phyloP scores from a whole-genome alignment of 805 yeast species.

The Saturnispora sekii region DNA sequence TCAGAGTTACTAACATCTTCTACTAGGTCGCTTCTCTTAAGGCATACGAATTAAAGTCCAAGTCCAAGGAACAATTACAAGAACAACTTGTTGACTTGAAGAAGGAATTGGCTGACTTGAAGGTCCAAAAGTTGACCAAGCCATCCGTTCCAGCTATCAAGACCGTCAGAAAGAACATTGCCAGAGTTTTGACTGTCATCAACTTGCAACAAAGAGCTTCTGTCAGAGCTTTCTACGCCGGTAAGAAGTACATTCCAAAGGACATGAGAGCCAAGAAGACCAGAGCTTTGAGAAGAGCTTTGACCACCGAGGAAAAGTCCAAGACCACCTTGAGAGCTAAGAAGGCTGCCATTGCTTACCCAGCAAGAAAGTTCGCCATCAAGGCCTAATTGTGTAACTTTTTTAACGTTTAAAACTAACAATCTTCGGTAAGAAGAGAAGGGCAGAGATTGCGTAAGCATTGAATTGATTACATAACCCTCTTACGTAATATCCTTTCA shows the following conservation, averaged over 20 bases:
- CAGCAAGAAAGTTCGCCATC: constrained; percentile 96
- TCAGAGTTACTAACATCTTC: constrained; percentile 4
- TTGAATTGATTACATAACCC: too few species aligned
- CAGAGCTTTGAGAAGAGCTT: constrained; percentile 98
- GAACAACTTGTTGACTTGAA: constrained; percentile 89
- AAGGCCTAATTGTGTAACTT: constrained; percentile 62
- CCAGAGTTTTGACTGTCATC: constrained; percentile 94
- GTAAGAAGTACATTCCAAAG: constrained; percentile 94
- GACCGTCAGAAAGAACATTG: constrained; percentile 97
- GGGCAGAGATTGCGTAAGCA: constrained; percentile 1
- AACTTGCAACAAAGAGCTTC: constrained; percentile 93
- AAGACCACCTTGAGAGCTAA: constrained; percentile 78
- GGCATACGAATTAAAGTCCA: constrained; percentile 93
- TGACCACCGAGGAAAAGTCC: constrained; percentile 79
- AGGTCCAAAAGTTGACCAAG: constrained; percentile 89
- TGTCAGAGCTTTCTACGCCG: constrained; percentile 90
- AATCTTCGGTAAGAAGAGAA: background rate
- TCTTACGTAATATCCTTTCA: too few species aligned
- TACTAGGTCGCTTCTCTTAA: constrained; percentile 68
- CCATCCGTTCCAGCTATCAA: constrained; percentile 93
- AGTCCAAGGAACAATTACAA: constrained; percentile 95
- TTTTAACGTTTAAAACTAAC: background rate
- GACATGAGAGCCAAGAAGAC: constrained; percentile 99
- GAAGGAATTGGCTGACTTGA: constrained; percentile 91
- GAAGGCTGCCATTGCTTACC: constrained; percentile 93